Evolutionary conservation across 306 rosid genomes (phyloP).

Genomic region (Crataegus laevigata): DNA sequence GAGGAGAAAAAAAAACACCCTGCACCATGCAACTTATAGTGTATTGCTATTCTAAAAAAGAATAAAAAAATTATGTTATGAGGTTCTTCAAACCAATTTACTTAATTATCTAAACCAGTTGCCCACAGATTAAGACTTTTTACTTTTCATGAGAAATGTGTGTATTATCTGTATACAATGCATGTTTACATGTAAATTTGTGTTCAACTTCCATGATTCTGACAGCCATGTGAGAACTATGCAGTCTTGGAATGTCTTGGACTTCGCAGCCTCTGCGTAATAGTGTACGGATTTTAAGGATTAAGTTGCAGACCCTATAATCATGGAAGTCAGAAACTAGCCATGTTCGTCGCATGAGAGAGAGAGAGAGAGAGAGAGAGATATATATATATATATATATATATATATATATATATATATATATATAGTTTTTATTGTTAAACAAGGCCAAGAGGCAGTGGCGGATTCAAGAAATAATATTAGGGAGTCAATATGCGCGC

Average conservation of each 20-base stretch:
- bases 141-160: background rate
- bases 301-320: slow-evolving; percentile 35
- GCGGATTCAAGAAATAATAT: too few species aligned
- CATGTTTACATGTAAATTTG: background rate
- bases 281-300: slow-evolving; percentile 34
- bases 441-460: background rate
- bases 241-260: slow-evolving; percentile 37
- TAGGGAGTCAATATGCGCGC: too few species aligned
- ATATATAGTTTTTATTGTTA: background rate
- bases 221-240: slow-evolving; percentile 27
- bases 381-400: too few species aligned
- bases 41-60: too few species aligned
- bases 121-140: background rate
- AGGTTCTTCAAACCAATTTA: too few species aligned
- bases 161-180: background rate
- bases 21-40: too few species aligned
- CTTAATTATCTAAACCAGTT: background rate
- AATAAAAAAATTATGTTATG: too few species aligned
- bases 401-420: too few species aligned
- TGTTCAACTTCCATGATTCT: slow-evolving; percentile 1
- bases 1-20: too few species aligned
- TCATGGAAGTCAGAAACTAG: slow-evolving; percentile 59
- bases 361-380: too few species aligned
- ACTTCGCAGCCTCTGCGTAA: slow-evolving; percentile 29
- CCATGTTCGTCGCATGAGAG: slow-evolving; percentile 32